Conservation (phyloP, 164 flowering plant genomes). For the Pachysandra terminalis region DNA sequence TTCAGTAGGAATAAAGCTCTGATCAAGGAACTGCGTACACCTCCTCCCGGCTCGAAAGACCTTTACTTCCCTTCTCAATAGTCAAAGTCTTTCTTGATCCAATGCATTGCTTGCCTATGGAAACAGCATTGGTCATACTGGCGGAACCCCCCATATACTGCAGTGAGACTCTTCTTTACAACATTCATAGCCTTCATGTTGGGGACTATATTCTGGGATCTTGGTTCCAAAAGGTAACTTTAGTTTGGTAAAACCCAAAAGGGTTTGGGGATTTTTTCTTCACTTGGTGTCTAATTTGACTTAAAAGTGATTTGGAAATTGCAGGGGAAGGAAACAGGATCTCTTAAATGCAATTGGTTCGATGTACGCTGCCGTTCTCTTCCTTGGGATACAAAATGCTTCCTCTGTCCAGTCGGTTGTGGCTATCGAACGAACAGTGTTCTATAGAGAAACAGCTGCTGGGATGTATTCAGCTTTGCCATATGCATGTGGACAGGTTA, state of each 20-base stretch:
- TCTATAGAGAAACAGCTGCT: slow-evolving; percentile 44
- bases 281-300: background rate
- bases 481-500: slow-evolving; percentile 25
- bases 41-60: slow-evolving; percentile 25
- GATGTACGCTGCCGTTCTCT: slow-evolving; percentile 29
- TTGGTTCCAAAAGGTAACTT: slow-evolving; percentile 27
- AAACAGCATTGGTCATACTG: slow-evolving; percentile 37
- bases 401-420: slow-evolving; percentile 39
- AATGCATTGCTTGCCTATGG: slow-evolving; percentile 34
- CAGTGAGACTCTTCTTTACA: slow-evolving; percentile 31
- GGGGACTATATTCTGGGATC: slow-evolving; percentile 35
- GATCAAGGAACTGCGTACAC: slow-evolving; percentile 24
- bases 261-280: background rate
- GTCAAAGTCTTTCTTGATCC: slow-evolving; percentile 26
- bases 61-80: slow-evolving; percentile 24
- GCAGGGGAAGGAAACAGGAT: slow-evolving; percentile 26
- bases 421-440: slow-evolving; percentile 33
- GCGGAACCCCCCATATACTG: slow-evolving; percentile 34
- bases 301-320: background rate
- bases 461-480: slow-evolving; percentile 46
- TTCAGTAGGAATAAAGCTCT: slow-evolving; percentile 32
- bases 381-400: slow-evolving; percentile 28
- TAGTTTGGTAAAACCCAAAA: background rate
- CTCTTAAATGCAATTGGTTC: slow-evolving; percentile 29
- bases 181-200: slow-evolving; percentile 26